Conservation (phyloP, 495 filamentous ascomycete genomes). For the Daldinia childiae region DNA sequence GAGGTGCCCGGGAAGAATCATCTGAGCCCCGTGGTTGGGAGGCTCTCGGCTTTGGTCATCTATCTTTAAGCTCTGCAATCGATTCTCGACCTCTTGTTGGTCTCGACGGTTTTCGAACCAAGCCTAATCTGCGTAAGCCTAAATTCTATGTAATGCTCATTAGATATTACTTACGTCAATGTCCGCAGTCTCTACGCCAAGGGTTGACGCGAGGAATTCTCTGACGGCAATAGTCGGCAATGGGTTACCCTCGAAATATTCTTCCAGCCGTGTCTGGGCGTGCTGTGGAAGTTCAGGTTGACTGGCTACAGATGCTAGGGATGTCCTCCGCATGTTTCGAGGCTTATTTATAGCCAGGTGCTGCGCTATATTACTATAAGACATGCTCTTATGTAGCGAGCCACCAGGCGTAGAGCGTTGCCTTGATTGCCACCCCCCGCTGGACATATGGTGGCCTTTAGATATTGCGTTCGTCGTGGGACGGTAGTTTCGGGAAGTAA, state of each 20-base stretch:
- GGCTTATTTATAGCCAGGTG: conserved; percentile 45
- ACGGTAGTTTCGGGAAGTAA: conserved; percentile 8
- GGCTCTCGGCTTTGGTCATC: conserved; percentile 39
- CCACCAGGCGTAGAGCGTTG: conserved; percentile 22
- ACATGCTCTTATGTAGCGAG: conserved; percentile 38
- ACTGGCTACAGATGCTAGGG: conserved; percentile 41
- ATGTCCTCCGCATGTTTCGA: conserved; percentile 43
- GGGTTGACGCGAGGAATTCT: conserved; percentile 54
- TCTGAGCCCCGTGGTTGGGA: conserved; percentile 44
- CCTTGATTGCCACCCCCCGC: conserved; percentile 18
- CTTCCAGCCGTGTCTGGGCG: conserved; percentile 53
- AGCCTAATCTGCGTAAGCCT: conserved; percentile 23
- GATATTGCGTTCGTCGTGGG: conserved; percentile 6
- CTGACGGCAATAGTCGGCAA: conserved; percentile 50
- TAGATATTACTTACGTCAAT: conserved; percentile 45
- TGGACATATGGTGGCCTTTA: conserved; percentile 7
- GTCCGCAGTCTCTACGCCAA: conserved; percentile 51
- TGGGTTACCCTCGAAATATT: conserved; percentile 54
- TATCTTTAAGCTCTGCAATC: conserved; percentile 51
- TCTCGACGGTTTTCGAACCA: conserved; percentile 60
- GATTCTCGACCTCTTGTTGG: conserved; percentile 51
- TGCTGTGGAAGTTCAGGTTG: conserved; percentile 48
- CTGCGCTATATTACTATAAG: conserved; percentile 36
- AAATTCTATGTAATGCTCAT: neutral
- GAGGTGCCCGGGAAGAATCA: conserved; percentile 60